Evolutionary conservation across 176 grass and related monocot species (phyloP).

Genomic region (Rhynchospora breviuscula): DNA sequence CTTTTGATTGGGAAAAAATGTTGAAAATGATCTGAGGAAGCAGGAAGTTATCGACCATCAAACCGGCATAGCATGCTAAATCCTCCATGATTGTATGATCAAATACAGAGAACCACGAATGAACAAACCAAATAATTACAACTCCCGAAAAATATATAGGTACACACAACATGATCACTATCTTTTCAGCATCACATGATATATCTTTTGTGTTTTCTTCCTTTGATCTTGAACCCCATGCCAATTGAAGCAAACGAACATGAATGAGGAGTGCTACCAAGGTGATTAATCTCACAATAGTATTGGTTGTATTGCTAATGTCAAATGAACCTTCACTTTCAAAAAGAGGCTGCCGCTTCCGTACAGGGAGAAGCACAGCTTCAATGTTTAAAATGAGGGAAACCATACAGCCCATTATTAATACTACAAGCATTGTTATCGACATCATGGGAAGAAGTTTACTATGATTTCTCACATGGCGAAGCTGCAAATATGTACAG

Average conservation of each 20-base stretch:
- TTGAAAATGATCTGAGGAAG: slow-evolving; percentile 76
- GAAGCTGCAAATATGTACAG: slow-evolving; percentile 62
- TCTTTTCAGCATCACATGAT: slow-evolving; percentile 57
- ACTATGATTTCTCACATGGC: slow-evolving; percentile 50
- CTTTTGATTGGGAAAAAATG: slow-evolving; percentile 53
- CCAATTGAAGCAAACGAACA: slow-evolving; percentile 68
- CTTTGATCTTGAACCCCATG: slow-evolving; percentile 57
- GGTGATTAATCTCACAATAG: slow-evolving; percentile 65
- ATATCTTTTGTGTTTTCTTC: slow-evolving; percentile 33
- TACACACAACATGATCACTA: slow-evolving; percentile 53
- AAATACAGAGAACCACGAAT: slow-evolving; percentile 23
- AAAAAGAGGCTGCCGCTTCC: slow-evolving; percentile 39
- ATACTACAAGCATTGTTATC: slow-evolving; percentile 66
- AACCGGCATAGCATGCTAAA: slow-evolving; percentile 49
- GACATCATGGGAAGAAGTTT: slow-evolving; percentile 60
- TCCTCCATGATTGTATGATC: slow-evolving; percentile 50
- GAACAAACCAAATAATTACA: slow-evolving; percentile 36
- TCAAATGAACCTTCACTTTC: slow-evolving; percentile 62
- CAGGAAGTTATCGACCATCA: slow-evolving; percentile 69
- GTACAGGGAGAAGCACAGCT: slow-evolving; percentile 57
- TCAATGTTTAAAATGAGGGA: slow-evolving; percentile 78
- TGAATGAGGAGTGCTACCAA: slow-evolving; percentile 66
- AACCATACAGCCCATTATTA: slow-evolving; percentile 62
- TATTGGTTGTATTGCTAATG: slow-evolving; percentile 38
- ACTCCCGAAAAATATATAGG: slow-evolving; percentile 60